Evolutionary conservation across 495 filamentous ascomycete species (phyloP).

Genomic region (Terfezia boudieri): DNA sequence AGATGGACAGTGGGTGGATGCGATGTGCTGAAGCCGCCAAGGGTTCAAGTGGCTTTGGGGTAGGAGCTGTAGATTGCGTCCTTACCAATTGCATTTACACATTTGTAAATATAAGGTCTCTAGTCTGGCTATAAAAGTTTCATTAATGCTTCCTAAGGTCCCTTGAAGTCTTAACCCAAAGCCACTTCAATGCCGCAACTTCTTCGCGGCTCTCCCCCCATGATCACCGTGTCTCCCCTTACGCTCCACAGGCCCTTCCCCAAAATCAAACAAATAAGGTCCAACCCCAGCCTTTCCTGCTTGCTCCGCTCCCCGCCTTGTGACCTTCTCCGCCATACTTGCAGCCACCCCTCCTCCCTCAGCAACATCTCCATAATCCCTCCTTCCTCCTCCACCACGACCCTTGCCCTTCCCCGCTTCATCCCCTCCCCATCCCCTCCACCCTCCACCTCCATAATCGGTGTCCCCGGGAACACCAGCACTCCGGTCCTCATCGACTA

Average conservation of each 20-base stretch:
- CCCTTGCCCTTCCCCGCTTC: not conserved
- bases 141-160: too few relatives aligned
- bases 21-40: too few relatives aligned
- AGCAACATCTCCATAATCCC: not conserved
- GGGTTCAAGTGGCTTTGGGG: too few relatives aligned
- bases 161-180: too few relatives aligned
- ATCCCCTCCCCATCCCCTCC: not conserved
- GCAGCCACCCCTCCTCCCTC: constrained; percentile 5
- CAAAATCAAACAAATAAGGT: constrained; percentile 24
- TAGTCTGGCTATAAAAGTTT: too few relatives aligned
- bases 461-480: not conserved
- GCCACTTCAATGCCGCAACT: too few relatives aligned
- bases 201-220: too few relatives aligned
- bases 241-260: constrained; percentile 12
- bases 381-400: not conserved
- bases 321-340: constrained; percentile 6
- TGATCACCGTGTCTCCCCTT: not conserved
- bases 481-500: not conserved
- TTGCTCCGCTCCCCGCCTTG: too few relatives aligned
- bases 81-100: too few relatives aligned
- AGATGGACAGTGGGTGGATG: not conserved
- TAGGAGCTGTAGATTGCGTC: too few relatives aligned
- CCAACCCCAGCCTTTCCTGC: constrained; percentile 6
- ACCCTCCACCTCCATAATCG: not conserved
- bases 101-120: too few relatives aligned